These are phyloP conservation scores for Nemophila menziesii DNA, from an alignment of 257 asterid genomes.

Conservation along the genomic window DNA sequence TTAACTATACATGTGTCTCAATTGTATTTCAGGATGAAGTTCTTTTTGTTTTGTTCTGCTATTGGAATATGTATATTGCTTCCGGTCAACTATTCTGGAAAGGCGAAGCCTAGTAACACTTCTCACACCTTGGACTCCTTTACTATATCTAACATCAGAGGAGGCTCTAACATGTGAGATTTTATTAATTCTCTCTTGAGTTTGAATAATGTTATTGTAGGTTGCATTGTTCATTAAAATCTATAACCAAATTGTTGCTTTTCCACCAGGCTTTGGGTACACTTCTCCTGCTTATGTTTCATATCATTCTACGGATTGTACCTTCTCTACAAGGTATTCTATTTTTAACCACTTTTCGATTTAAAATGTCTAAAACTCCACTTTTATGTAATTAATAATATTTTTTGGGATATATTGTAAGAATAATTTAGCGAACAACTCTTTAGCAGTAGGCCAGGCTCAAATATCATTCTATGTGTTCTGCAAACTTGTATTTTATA, in stretches of 20 bases:
- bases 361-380: not conserved
- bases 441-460: no score
- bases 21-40: constrained; percentile 56
- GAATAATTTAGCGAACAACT: no score
- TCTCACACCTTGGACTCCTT: constrained; percentile 60
- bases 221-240: not conserved
- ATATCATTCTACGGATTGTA: constrained; percentile 70
- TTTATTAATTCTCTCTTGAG: not conserved
- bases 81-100: constrained; percentile 66
- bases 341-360: not conserved
- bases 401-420: no score
- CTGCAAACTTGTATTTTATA: no score
- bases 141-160: constrained; percentile 62
- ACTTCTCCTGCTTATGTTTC: constrained; percentile 62
- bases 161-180: constrained; percentile 69
- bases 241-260: not conserved
- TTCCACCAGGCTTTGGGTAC: constrained; percentile 93
- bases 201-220: not conserved
- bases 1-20: not conserved
- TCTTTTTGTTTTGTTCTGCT: constrained; percentile 59
- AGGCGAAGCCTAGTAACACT: constrained; percentile 17
- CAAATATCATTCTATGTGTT: no score
- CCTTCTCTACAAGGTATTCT: constrained; percentile 72
- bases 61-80: constrained; percentile 56
- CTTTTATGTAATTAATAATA: not conserved